Evolutionary conservation across 2,329 filamentous ascomycete genomes (phyloP).

Genomic region (Aspergillus spinulosporus): DNA sequence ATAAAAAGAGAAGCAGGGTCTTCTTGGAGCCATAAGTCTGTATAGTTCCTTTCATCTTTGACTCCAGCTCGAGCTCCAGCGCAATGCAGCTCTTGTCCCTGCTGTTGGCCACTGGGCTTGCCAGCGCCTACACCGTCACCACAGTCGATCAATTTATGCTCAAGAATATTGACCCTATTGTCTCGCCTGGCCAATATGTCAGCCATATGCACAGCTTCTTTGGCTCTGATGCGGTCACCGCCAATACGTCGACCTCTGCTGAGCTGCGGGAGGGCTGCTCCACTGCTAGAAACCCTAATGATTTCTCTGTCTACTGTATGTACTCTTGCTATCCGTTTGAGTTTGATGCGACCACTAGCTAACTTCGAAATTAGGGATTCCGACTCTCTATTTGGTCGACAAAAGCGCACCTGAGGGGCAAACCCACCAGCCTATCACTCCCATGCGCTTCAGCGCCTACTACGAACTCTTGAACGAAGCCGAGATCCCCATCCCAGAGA

Average conservation of each 20-base stretch:
- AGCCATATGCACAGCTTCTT: constrained; percentile 27
- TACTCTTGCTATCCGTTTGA: background rate
- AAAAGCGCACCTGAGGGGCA: background rate
- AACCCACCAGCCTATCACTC: constrained; percentile 9
- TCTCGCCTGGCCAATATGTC: constrained; percentile 19
- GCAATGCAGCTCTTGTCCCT: background rate
- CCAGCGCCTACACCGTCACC: background rate
- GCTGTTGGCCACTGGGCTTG: background rate
- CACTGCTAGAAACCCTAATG: constrained; percentile 19
- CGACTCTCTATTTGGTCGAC: constrained; percentile 19
- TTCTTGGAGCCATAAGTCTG: no score
- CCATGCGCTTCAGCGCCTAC: constrained; percentile 21
- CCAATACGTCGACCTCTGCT: constrained; percentile 18
- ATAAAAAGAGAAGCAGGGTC: background rate
- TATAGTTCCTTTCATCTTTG: background rate
- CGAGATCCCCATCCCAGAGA: constrained; percentile 21
- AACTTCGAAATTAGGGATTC: constrained; percentile 13
- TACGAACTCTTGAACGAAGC: constrained; percentile 17
- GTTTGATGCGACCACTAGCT: background rate
- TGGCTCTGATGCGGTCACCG: constrained; percentile 21
- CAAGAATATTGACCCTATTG: constrained; percentile 24
- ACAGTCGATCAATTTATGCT: constrained; percentile 15
- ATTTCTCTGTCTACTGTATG: constrained; percentile 25
- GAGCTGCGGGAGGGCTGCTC: constrained; percentile 21
- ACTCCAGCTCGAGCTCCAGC: background rate